Conservation (phyloP, 2,329 filamentous ascomycete species). For the Trichoderma atroviride region DNA sequence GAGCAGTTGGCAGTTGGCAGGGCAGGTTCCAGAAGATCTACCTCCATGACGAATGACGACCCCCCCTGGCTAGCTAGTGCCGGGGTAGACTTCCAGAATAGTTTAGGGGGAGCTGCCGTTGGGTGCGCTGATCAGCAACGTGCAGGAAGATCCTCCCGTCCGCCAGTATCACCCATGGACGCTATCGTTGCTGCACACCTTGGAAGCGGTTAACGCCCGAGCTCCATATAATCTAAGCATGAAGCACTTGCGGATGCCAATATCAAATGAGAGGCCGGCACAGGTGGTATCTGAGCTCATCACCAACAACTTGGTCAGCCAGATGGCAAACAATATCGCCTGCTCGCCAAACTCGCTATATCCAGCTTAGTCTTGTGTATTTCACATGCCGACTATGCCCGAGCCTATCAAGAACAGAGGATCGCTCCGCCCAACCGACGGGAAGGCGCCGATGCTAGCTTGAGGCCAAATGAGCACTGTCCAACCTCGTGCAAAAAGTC, state of each 20-base stretch:
- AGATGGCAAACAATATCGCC: not conserved
- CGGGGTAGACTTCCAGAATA: constrained; percentile 28
- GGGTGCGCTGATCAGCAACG: constrained; percentile 28
- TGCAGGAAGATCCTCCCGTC: constrained; percentile 29
- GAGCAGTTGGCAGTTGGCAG: not conserved
- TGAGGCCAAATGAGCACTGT: constrained; percentile 8
- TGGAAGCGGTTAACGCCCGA: constrained; percentile 6
- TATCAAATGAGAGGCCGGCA: constrained; percentile 1
- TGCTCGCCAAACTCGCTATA: not conserved
- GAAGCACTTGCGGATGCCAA: not conserved
- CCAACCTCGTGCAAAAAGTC: constrained; percentile 8
- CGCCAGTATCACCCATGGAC: constrained; percentile 9
- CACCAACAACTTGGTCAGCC: constrained; percentile 1
- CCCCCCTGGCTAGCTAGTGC: constrained; percentile 25
- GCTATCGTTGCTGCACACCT: constrained; percentile 5
- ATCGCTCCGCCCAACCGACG: constrained; percentile 17
- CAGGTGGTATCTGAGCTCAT: constrained; percentile 2
- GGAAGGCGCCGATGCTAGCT: constrained; percentile 21
- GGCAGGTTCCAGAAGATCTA: constrained; percentile 26
- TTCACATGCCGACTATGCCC: constrained; percentile 3
- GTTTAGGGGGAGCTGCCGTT: constrained; percentile 22
- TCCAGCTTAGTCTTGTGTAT: not conserved
- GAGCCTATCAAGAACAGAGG: constrained; percentile 6
- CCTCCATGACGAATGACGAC: constrained; percentile 20
- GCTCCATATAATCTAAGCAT: constrained; percentile 1